Evolutionary conservation across 129 eudicot genomes (phyloP).

Genomic region (Smallanthus sonchifolius): DNA sequence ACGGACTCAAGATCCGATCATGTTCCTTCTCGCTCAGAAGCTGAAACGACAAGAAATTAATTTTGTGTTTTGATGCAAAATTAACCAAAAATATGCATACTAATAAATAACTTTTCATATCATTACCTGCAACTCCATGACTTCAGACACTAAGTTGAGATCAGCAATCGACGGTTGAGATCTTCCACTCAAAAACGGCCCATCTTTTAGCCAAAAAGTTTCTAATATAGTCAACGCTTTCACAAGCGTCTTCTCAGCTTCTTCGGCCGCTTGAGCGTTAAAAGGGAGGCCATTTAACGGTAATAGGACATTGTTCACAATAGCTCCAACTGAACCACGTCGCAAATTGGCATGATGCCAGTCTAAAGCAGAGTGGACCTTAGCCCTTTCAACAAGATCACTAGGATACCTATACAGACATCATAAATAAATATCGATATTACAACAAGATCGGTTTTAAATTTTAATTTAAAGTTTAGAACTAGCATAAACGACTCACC

Average conservation of each 20-base stretch:
- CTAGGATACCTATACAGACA: constrained; percentile 64
- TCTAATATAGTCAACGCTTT: constrained; percentile 52
- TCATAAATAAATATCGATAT: neutral
- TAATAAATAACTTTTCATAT: neutral
- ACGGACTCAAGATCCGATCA: constrained; percentile 54
- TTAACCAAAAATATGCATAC: neutral
- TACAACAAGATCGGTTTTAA: neutral
- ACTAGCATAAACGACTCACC: constrained; percentile 42
- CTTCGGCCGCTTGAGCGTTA: constrained; percentile 41
- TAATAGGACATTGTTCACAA: constrained; percentile 32
- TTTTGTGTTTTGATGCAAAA: neutral
- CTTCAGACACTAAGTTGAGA: constrained; percentile 59
- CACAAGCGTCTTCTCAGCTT: constrained; percentile 38
- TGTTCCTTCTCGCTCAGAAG: constrained; percentile 47
- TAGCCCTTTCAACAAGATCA: constrained; percentile 69
- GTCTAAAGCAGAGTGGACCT: constrained; percentile 74
- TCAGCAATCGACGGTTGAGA: constrained; percentile 76
- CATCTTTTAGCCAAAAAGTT: constrained; percentile 61
- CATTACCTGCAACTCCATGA: constrained; percentile 68
- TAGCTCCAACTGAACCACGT: constrained; percentile 45
- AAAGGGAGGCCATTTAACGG: constrained; percentile 40
- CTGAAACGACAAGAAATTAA: constrained; percentile 27
- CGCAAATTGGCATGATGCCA: constrained; percentile 96
- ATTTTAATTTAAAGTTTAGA: neutral
- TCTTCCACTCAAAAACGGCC: constrained; percentile 50